Base-by-base conservation (phyloP, 2,329 filamentous ascomycete genomes). In the Cladosporium sphaerospermum region DNA sequence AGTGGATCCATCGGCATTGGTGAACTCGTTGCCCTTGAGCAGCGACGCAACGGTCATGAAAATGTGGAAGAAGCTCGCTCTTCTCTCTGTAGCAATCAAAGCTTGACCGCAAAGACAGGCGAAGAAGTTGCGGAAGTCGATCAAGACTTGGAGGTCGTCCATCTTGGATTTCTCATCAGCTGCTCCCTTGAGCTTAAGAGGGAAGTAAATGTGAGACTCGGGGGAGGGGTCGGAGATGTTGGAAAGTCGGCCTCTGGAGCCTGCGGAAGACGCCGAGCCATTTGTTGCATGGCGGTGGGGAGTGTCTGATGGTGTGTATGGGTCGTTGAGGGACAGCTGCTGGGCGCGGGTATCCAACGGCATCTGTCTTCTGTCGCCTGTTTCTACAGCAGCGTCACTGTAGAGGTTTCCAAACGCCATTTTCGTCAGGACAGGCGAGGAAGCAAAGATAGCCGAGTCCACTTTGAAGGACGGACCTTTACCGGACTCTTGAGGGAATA, bases 61-160 rank as follows among this genome's bases (percentile, higher is more conserved):
- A 13, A 84, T 79, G 33, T 75, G 71, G 64, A 84, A 85, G 11
- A 83, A 72, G 1, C 75, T 75, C 1, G 75, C 69, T 42, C 77
- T 76, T 45, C 73, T 70, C 18, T 78, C 74, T 0, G 80, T 84
- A 3, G 81, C 80, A 9, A 85, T 74, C 13, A 85, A 68, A 2
- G 80, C 79, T 61, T 82, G 79, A 3, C 81, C 81, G n/a, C 78
- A 70, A 1, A 85, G 69, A 60, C 85, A 85, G 4, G 81, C 79
- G 64, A 85, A 83, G 51, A 84, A 73, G 62, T 85, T 85, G 48
- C 82, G 79, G 61, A 82, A 80, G 10, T 80, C 71, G 7, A 85
- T 66, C 33, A 85, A 67, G 0, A 75, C 77, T 56, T 84, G 64
- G 7, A 78, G 67, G 60, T 84, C 81, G 36, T 68, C 79, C 72